Base-by-base conservation (phyloP, 306 rosid genomes). In the Malus orientalis region DNA sequence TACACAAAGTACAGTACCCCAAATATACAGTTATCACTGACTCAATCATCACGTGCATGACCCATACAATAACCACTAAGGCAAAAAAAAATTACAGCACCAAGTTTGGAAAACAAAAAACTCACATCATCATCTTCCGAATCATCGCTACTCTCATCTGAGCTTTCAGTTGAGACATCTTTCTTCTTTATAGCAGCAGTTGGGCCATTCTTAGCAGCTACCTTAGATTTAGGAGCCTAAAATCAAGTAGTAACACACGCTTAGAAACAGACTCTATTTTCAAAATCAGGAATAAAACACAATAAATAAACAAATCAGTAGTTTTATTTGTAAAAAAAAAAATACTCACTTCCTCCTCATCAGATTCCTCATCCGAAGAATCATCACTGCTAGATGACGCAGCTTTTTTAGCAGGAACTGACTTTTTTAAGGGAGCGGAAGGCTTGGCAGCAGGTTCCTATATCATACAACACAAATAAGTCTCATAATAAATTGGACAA, bases 371-470 rank as follows among this genome's bases (percentile, higher is more conserved):
- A 3, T 81, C 88, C 1, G 88, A 85, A 18, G 80, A 63, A n/a
- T 79, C 81, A 0, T 77, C 55, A 58, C 82, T 76, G 29, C 77
- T 69, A 23, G 79, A 20, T 8, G 44, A 23, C 67, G 69, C 80
- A 36, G 44, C 78, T 68, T 87, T 91, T 16, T 89, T 89, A 9
- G 78, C 58, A 2, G 78, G 12, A 49, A 76, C 58, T 4, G 83
- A 75, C 4, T 80, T 85, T 36, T 86, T 86, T 1, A 80, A 14
- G 54, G 84, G 54, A 47, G 68, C 70, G 36, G 53, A 60, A 61
- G 66, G 53, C 38, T 91, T 87, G 2, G 74, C 22, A 10, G 77
- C 88, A 64, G 86, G 85, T 68, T 84, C 83, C 93, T 87, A 84
- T 1, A 1, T 38, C 2, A 32, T 3, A 16, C 6, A 29, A 12